These are phyloP conservation scores for Inosperma sp. DNA, from an alignment of 768 basidiomycete genomes.

Conservation along the genomic window DNA sequence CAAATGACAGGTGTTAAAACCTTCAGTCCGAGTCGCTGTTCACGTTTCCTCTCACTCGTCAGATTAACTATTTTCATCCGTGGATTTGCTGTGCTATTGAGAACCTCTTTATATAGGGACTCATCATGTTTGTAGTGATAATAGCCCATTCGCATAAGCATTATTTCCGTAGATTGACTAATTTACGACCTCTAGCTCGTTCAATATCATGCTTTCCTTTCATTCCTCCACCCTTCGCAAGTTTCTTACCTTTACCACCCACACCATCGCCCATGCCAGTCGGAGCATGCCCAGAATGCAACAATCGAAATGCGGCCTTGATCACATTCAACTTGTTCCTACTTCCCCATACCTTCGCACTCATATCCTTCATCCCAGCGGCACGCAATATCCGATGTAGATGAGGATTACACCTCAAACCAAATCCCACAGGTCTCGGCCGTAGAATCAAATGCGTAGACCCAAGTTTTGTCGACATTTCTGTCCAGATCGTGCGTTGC, in stretches of 20 bases:
- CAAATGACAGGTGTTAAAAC: too few relatives aligned
- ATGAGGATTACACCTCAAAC: constrained; percentile 82
- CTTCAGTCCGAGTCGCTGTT: too few relatives aligned
- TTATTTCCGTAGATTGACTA: constrained; percentile 42
- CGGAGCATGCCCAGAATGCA: constrained; percentile 82
- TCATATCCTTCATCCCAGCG: constrained; percentile 92
- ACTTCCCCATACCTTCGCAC: constrained; percentile 94
- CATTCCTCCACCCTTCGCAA: constrained; percentile 75
- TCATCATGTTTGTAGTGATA: too few relatives aligned
- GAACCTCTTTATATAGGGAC: too few relatives aligned
- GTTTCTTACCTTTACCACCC: constrained; percentile 64
- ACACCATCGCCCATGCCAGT: constrained; percentile 78
- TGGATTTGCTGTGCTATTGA: too few relatives aligned
- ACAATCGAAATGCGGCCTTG: constrained; percentile 76
- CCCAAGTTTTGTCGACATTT: constrained; percentile 80
- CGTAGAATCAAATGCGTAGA: constrained; percentile 76
- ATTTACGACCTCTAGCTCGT: constrained; percentile 75
- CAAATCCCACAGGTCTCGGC: constrained; percentile 85
- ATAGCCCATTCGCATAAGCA: too few relatives aligned
- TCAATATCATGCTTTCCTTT: constrained; percentile 65
- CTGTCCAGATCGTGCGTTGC: constrained; percentile 90
- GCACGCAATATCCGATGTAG: constrained; percentile 88
- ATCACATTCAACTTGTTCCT: constrained; percentile 82
- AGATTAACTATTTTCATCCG: too few relatives aligned
- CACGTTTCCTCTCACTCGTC: too few relatives aligned